Percentiles rank a stretch among this genome's conserved stretches.
phyloP scores from a whole-genome alignment of 768 basidiomycete genomes.

The Lactarius sp. region DNA sequence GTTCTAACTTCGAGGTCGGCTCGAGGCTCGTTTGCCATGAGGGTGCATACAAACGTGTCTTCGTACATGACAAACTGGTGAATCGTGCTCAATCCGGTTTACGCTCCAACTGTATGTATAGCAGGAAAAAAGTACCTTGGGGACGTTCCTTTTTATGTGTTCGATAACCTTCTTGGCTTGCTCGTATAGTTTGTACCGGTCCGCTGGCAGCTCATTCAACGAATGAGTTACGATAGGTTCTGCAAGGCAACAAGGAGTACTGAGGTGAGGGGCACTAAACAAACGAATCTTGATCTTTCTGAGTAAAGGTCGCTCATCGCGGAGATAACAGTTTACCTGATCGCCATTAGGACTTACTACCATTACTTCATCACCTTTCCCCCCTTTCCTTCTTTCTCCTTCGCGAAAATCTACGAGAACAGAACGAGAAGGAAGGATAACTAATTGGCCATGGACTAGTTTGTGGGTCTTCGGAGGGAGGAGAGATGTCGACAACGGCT shows the following conservation, averaged over 20 bases:
- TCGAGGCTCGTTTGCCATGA: conserved; percentile 45
- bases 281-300: conserved; percentile 38
- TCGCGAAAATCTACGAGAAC: conserved; percentile 56
- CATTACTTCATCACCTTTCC: conserved; percentile 44
- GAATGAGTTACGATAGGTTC: conserved; percentile 38
- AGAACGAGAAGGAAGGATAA: conserved; percentile 45
- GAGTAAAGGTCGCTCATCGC: neutral
- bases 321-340: conserved; percentile 30
- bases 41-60: conserved; percentile 36
- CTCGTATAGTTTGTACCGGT: conserved; percentile 44
- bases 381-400: conserved; percentile 44
- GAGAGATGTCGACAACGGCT: conserved; percentile 18
- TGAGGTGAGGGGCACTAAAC: conserved; percentile 47
- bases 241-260: conserved; percentile 44
- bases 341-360: conserved; percentile 39
- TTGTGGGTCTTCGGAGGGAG: conserved; percentile 44
- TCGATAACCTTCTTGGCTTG: conserved; percentile 43
- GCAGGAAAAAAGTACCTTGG: conserved; percentile 37
- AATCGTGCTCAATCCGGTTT: neutral
- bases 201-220: conserved; percentile 37
- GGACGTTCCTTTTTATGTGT: conserved; percentile 49
- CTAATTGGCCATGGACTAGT: conserved; percentile 42
- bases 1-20: conserved; percentile 41
- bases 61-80: conserved; percentile 39
- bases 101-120: neutral